Conservation (phyloP, 176 grass and related monocot genomes). For the Areca catechu region DNA sequence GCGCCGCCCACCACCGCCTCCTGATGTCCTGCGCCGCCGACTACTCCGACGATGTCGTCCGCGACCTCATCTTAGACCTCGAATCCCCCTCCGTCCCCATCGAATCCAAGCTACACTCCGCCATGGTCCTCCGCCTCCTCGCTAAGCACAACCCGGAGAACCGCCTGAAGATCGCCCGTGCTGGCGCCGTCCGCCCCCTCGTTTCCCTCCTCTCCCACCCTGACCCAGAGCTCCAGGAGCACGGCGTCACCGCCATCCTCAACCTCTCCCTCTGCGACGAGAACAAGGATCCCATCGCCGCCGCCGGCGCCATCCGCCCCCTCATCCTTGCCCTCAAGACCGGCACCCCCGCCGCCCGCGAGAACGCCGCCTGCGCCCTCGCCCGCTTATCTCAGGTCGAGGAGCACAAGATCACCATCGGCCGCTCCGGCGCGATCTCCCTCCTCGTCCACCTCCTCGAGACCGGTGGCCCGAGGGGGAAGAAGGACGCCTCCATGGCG, state of each 20-base stretch:
- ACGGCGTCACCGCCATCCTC: slow-evolving; percentile 75
- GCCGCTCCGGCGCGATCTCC: slow-evolving; percentile 56
- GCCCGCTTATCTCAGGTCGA: slow-evolving; percentile 58
- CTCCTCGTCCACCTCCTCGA: slow-evolving; percentile 68
- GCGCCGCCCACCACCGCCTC: slow-evolving; percentile 37
- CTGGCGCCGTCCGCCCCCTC: slow-evolving; percentile 57
- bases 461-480: slow-evolving; percentile 52
- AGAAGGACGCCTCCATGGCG: slow-evolving; percentile 88
- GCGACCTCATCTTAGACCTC: slow-evolving; percentile 46
- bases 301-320: slow-evolving; percentile 58
- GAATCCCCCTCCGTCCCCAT: slow-evolving; percentile 23
- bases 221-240: slow-evolving; percentile 76
- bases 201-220: slow-evolving; percentile 58
- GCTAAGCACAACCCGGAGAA: slow-evolving; percentile 89
- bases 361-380: slow-evolving; percentile 81
- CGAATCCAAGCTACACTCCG: slow-evolving; percentile 46
- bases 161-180: slow-evolving; percentile 64
- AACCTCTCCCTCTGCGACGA: slow-evolving; percentile 90
- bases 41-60: slow-evolving; percentile 56
- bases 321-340: slow-evolving; percentile 62
- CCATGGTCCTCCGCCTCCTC: slow-evolving; percentile 70
- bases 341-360: slow-evolving; percentile 50
- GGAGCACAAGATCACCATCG: slow-evolving; percentile 41
- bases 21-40: slow-evolving; percentile 45
- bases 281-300: slow-evolving; percentile 60